phyloP scores from a whole-genome alignment of 371 early-diverging fungal species.

The Haplosporangium sp. region DNA sequence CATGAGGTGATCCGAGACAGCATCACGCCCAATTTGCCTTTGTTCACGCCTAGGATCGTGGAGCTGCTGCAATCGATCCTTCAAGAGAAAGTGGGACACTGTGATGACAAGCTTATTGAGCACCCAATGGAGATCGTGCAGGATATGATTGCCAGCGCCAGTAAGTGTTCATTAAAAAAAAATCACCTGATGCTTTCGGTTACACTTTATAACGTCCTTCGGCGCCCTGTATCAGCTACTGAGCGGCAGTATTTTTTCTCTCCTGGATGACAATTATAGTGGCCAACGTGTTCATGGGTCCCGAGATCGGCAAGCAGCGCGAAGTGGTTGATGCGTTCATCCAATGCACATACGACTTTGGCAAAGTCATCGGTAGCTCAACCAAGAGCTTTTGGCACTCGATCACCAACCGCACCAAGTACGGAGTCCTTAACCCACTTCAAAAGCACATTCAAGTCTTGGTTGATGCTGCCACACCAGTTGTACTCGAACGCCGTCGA shows the following conservation, averaged over 20 bases:
- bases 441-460: conserved; percentile 28
- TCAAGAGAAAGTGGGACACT: conserved; percentile 16
- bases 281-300: conserved; percentile 43
- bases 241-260: not conserved
- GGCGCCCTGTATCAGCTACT: too few species aligned
- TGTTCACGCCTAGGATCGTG: conserved; percentile 45
- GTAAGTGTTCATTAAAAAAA: conserved; percentile 18
- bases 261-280: conserved; percentile 2
- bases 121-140: conserved; percentile 31
- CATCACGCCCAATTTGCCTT: conserved; percentile 25
- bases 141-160: conserved; percentile 43
- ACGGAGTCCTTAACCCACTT: conserved; percentile 21
- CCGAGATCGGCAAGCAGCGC: conserved; percentile 24
- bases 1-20: conserved; percentile 38
- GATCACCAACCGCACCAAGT: conserved; percentile 16
- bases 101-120: conserved; percentile 22
- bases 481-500: conserved; percentile 36
- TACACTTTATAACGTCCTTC: too few species aligned
- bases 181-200: not conserved
- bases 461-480: conserved; percentile 25
- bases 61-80: conserved; percentile 7
- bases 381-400: conserved; percentile 22
- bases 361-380: not conserved
- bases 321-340: conserved; percentile 33
- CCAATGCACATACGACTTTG: conserved; percentile 33